Evolutionary conservation across 257 asterid genomes (phyloP).

Genomic region (Ajuga chamaepitys): DNA sequence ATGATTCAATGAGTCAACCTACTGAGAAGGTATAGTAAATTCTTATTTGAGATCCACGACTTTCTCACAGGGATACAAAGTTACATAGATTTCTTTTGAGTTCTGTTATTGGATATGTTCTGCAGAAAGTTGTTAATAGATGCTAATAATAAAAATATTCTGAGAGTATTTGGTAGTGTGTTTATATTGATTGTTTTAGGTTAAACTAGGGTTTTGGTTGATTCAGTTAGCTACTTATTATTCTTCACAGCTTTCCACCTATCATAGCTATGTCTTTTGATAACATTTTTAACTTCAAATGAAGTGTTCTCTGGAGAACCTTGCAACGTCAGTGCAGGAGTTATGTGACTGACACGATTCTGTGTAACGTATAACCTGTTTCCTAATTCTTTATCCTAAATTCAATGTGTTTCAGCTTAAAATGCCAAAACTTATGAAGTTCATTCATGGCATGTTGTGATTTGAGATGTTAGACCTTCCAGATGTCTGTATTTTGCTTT

Average conservation of each 20-base stretch:
- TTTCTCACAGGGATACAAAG: background rate
- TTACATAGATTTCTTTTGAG: background rate
- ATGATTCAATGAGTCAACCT: constrained; percentile 26
- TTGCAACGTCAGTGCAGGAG: background rate
- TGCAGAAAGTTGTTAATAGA: background rate
- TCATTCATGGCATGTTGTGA: background rate
- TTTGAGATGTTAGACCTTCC: background rate
- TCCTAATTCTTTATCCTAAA: background rate
- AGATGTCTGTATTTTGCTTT: background rate
- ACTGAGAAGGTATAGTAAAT: constrained; percentile 36
- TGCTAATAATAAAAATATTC: background rate
- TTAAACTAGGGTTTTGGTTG: background rate
- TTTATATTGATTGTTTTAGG: background rate
- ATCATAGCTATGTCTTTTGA: background rate
- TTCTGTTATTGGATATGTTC: background rate
- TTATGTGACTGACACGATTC: background rate
- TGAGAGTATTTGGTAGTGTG: background rate
- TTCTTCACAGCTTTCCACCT: background rate
- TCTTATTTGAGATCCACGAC: background rate
- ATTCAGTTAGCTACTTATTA: background rate
- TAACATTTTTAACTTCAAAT: too few relatives aligned
- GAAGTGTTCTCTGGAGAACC: background rate
- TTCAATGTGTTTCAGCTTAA: background rate
- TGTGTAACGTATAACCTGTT: background rate
- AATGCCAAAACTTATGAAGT: background rate